Base-by-base conservation (phyloP, 2,329 filamentous ascomycete genomes). In the Arthrinium puccinioides region DNA sequence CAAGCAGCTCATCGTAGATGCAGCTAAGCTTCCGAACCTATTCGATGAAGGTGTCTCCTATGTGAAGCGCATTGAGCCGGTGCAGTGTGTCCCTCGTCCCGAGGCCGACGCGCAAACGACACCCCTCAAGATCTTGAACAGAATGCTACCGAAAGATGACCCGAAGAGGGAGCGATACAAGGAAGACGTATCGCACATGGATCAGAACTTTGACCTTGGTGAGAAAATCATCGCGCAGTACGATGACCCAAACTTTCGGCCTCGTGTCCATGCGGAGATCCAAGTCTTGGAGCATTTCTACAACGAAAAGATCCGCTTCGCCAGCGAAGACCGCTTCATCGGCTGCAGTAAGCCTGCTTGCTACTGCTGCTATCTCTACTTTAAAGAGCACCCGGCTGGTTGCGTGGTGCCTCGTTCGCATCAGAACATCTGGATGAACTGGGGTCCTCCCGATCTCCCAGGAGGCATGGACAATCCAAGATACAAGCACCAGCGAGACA, bases 271-370 rank as follows among this genome's bases (percentile, higher is more conserved):
- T 43, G 63, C 66, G 3, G 69, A 74, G 44, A 51, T 74, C 4
- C 59, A 66, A 37, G 50, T 71, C 4, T 48, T 74, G 1, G 67
- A 75, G 26, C 53, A 67, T 35, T 73, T 74, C 42, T 51, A 61
- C 42, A 35, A 43, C 5, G 46, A 46, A 0, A 24, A 44, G 0
- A 45, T 62, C 2, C 18, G 13, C 0, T 74, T 68, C 43, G 53
- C 56, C 4, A 54, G 51, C 2, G 37, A 51, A 5, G 69, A 74
- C 39, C 50, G 52, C 4, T 74, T 63, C 43, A 62, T 76, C 10
- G 69, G 62, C 4, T 70, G 63, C 40, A 76, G 69, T 47, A 76
- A 75, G 47, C 60, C 62, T 0, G 63, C 72, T 4, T 76, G 70
- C 38, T 65, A 67, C 40, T 69, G 64, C 35, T 76, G 69, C 46